A percentile compares a stretch with the other conserved stretches of the same genome.
Evolutionary conservation across 257 asterid genomes (phyloP).

Genomic region (Verbascum thapsus): DNA sequence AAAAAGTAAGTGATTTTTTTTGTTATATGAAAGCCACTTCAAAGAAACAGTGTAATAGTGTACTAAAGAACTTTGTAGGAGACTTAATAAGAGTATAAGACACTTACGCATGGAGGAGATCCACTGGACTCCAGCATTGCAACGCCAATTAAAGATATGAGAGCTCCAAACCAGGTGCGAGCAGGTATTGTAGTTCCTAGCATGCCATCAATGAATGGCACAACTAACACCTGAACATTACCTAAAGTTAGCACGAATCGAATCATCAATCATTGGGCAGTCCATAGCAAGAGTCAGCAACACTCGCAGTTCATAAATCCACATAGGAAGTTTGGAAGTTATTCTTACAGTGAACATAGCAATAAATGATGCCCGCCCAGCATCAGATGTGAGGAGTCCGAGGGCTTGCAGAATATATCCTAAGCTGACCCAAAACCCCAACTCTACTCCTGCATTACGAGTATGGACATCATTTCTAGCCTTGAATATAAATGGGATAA

Average conservation of each 20-base stretch:
- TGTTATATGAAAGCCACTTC: slow-evolving; percentile 6
- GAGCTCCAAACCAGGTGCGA: slow-evolving; percentile 80
- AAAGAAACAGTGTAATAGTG: slow-evolving; percentile 9
- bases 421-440: slow-evolving; percentile 81
- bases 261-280: slow-evolving; percentile 16
- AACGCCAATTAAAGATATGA: slow-evolving; percentile 65
- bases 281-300: slow-evolving; percentile 6
- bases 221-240: slow-evolving; percentile 72
- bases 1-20: slow-evolving; percentile 13
- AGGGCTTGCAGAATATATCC: slow-evolving; percentile 83
- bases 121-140: slow-evolving; percentile 87
- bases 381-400: slow-evolving; percentile 80
- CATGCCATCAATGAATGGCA: slow-evolving; percentile 81
- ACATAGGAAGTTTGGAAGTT: neutral
- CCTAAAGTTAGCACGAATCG: slow-evolving; percentile 27
- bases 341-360: slow-evolving; percentile 75
- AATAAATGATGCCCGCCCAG: slow-evolving; percentile 80
- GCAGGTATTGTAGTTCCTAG: slow-evolving; percentile 68
- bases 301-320: neutral
- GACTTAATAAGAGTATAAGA: slow-evolving; percentile 21
- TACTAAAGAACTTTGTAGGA: slow-evolving; percentile 8
- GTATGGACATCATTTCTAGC: slow-evolving; percentile 56
- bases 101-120: slow-evolving; percentile 79
- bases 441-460: slow-evolving; percentile 69
- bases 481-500: slow-evolving; percentile 54